phyloP scores from a whole-genome alignment of 1,139 yeast genomes.

The Magnusiomyces starmeri region DNA sequence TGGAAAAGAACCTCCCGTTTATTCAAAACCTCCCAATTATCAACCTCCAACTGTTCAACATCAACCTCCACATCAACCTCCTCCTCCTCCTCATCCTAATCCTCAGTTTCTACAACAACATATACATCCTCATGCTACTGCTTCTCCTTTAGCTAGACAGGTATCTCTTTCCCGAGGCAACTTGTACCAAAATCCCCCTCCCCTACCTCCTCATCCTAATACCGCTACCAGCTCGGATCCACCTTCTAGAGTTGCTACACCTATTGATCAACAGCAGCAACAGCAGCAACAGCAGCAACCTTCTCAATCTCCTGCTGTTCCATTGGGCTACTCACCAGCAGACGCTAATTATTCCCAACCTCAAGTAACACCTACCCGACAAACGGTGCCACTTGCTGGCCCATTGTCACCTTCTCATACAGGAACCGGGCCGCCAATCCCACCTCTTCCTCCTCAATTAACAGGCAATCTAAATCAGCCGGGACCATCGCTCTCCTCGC shows the following conservation, averaged over 20 bases:
- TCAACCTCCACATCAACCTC: constrained; percentile 5
- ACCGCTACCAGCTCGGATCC: no score
- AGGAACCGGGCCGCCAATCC: constrained; percentile 18
- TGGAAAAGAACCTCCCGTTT: constrained; percentile 45
- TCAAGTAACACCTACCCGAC: constrained; percentile 22
- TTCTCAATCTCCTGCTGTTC: constrained; percentile 25
- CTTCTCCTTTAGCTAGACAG: background rate
- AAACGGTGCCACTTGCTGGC: constrained; percentile 34
- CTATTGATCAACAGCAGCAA: background rate
- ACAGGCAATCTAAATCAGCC: constrained; percentile 4
- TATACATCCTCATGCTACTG: background rate
- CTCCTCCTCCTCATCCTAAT: constrained; percentile 8
- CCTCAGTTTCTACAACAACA: constrained; percentile 1
- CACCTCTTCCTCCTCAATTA: constrained; percentile 15
- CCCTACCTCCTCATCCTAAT: constrained; percentile 17
- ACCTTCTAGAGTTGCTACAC: constrained; percentile 2
- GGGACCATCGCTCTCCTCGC: background rate
- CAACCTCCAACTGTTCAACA: constrained; percentile 5
- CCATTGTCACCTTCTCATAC: constrained; percentile 32
- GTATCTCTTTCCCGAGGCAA: background rate
- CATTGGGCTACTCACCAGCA: constrained; percentile 28
- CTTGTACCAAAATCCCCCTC: constrained; percentile 15
- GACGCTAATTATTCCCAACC: constrained; percentile 25
- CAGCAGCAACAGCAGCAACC: background rate
- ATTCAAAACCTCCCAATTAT: constrained; percentile 35